Percentiles rank a stretch among this genome's conserved stretches.
These are phyloP conservation scores for Eremothecium cymbalariae DNA, from an alignment of 1,139 yeast species.

Conservation along the genomic window DNA sequence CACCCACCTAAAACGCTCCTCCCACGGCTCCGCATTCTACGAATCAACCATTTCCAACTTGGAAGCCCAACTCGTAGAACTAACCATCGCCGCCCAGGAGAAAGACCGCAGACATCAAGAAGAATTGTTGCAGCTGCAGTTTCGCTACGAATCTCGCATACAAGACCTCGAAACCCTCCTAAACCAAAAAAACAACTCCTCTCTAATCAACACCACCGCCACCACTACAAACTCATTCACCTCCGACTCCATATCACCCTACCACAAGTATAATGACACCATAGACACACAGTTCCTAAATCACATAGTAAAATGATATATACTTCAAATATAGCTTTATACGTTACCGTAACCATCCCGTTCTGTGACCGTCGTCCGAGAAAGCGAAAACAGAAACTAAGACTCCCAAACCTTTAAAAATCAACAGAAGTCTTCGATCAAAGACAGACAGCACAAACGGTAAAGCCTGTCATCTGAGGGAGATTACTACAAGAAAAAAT, in stretches of 20 bases:
- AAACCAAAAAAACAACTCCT: slow-evolving; percentile 1
- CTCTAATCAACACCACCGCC: slow-evolving; percentile 1
- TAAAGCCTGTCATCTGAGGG: too few species aligned
- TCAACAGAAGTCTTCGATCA: too few species aligned
- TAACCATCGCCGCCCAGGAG: slow-evolving; percentile 16
- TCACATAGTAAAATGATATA: slow-evolving; percentile 11
- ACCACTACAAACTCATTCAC: neutral
- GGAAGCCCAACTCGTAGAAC: slow-evolving; percentile 24
- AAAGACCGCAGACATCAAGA: slow-evolving; percentile 4
- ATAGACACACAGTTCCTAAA: slow-evolving; percentile 17
- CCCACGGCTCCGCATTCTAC: neutral
- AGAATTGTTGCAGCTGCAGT: slow-evolving; percentile 5
- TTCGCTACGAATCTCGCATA: slow-evolving; percentile 8
- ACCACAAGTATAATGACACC: slow-evolving; percentile 16
- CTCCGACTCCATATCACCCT: slow-evolving; percentile 8
- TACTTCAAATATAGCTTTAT: slow-evolving; percentile 6
- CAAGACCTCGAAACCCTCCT: slow-evolving; percentile 5
- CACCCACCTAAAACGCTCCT: slow-evolving; percentile 31
- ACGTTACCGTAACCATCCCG: too few species aligned
- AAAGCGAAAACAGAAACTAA: too few species aligned
- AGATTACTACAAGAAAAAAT: too few species aligned
- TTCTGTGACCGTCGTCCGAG: too few species aligned
- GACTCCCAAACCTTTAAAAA: too few species aligned
- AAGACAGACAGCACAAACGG: too few species aligned
- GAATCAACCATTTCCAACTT: slow-evolving; percentile 8